A percentile compares a stretch with the other conserved stretches of the same genome.
Conservation (phyloP, 805 yeast genomes). For the Starmerella potacharoeniae region DNA sequence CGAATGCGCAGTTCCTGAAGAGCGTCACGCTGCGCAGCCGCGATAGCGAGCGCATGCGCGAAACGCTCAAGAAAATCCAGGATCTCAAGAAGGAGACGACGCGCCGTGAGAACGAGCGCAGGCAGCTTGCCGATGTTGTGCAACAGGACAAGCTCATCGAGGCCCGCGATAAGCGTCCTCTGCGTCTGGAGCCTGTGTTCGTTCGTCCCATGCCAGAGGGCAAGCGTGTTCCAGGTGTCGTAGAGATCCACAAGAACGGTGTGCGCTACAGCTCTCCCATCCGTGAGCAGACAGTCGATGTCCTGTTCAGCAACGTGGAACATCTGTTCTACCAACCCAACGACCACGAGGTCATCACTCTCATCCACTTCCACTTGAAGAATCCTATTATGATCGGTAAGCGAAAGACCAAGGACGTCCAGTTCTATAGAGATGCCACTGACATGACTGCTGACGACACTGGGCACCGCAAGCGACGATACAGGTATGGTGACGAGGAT, state of each 20-base stretch:
- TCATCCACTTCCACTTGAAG: constrained; percentile 85
- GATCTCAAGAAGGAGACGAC: constrained; percentile 87
- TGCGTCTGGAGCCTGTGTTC: constrained; percentile 75
- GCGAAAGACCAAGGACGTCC: constrained; percentile 88
- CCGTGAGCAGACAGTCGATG: constrained; percentile 76
- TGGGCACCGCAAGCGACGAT: constrained; percentile 78
- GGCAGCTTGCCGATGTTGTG: constrained; percentile 87
- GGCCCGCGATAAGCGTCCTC: constrained; percentile 70
- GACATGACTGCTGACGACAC: constrained; percentile 96
- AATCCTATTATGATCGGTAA: constrained; percentile 92
- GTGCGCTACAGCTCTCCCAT: constrained; percentile 81
- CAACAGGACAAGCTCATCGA: constrained; percentile 82
- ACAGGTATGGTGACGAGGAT: constrained; percentile 93
- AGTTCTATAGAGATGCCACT: constrained; percentile 91
- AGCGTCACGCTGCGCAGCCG: constrained; percentile 79
- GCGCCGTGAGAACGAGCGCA: constrained; percentile 80
- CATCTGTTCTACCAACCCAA: constrained; percentile 93
- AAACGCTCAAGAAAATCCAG: constrained; percentile 76
- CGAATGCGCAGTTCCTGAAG: constrained; percentile 76
- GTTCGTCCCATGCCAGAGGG: constrained; percentile 95
- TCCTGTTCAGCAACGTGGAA: constrained; percentile 79
- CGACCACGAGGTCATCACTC: constrained; percentile 83
- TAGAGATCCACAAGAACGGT: constrained; percentile 93
- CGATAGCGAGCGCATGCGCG: constrained; percentile 83
- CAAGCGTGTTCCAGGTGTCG: constrained; percentile 83